Base-by-base conservation (phyloP, 805 yeast species). In the Pichia occidentalis region DNA sequence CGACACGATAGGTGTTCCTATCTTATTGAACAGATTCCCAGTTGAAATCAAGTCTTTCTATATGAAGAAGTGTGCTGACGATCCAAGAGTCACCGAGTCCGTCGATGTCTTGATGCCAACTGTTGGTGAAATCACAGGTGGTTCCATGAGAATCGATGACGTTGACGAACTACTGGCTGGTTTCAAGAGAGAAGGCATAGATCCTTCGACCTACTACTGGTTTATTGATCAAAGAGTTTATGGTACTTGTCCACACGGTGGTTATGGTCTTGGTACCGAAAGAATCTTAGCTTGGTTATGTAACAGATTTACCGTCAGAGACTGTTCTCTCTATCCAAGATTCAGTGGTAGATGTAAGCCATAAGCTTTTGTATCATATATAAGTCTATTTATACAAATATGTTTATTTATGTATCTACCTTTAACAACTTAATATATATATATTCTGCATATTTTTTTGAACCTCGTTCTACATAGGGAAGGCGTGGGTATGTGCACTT, bases 171-270 rank as follows among this genome's bases (percentile, higher is more conserved):
- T 92, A 52, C 60, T 83, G 53, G 95, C 77, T 32, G 97, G 95
- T 36, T 83, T 90, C 73, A 80, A 80, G 67, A 85, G 97, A 67
- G 99, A 92, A 69, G 79, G 80, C 41, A 85, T 92, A 55, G 80
- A 78, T 59, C 72, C 85, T 39, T 76, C 69, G 17, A 71, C 90
- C 24, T 92, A 92, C 75, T 88, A 90, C 73, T 92, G 97, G 97
- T 94, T 85, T 67, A 76, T 77, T 42, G 98, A 92, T 60, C 90
- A 83, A 68, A 80, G 98, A 67, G 81, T 83, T 66, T 92, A 92
- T 67, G 99, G 99, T 63, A 82, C 97, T 10, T 84, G 85, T 66
- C 97, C 97, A 28, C 98, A 92, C 60, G 99, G 99, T 63, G 99
- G 99, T 51, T 92, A 92, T 68, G 99, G 99, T 56, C 67, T 92